Percentiles rank a stretch among this genome's conserved stretches.
phyloP scores from a whole-genome alignment of 2,329 filamentous ascomycete species.

The Boeremia exigua region DNA sequence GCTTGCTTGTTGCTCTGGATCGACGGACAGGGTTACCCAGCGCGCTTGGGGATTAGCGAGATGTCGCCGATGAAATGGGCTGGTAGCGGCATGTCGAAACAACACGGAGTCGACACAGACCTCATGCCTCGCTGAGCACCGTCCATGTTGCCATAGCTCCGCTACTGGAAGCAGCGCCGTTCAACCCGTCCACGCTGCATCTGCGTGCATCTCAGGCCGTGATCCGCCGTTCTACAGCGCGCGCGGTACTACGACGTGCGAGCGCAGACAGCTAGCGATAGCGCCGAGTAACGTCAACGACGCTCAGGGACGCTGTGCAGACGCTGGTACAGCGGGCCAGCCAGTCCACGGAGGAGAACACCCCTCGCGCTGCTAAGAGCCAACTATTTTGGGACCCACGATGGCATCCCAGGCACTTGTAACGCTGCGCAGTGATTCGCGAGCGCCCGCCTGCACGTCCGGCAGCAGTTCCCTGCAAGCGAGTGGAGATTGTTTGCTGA shows the following conservation, averaged over 20 bases:
- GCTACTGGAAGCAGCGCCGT: constrained; percentile 8
- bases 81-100: constrained; percentile 42
- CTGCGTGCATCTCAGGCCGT: constrained; percentile 7
- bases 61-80: constrained; percentile 42
- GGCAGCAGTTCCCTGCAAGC: constrained; percentile 40
- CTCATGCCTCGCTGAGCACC: constrained; percentile 33
- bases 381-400: constrained; percentile 43
- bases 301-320: constrained; percentile 36
- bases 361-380: constrained; percentile 35
- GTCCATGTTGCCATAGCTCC: constrained; percentile 31
- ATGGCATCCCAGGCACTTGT: constrained; percentile 27
- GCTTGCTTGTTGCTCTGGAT: constrained; percentile 40
- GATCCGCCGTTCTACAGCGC: constrained; percentile 17
- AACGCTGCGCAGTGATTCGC: constrained; percentile 39
- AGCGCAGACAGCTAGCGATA: constrained; percentile 23
- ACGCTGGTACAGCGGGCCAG: constrained; percentile 13
- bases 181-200: constrained; percentile 8
- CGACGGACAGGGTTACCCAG: constrained; percentile 39
- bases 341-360: constrained; percentile 10
- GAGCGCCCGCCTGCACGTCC: constrained; percentile 26
- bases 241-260: constrained; percentile 30
- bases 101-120: constrained; percentile 39
- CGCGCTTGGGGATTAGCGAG: constrained; percentile 39
- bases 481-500: constrained; percentile 48
- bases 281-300: constrained; percentile 34